A percentile compares a stretch with the other conserved stretches of the same genome.
Evolutionary conservation across 306 rosid species (phyloP).

Genomic region (Cucurbita maxima): DNA sequence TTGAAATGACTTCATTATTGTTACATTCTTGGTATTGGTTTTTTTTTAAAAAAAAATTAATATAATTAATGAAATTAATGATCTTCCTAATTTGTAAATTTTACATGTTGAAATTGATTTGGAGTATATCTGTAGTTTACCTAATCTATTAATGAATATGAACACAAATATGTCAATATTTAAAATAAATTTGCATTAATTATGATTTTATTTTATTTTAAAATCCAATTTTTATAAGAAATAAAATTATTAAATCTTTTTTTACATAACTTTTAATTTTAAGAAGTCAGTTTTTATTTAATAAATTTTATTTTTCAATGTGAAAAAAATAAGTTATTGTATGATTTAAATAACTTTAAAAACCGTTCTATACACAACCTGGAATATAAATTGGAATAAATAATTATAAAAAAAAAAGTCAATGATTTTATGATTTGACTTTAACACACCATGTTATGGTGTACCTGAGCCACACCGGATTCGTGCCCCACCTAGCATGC

Average conservation of each 20-base stretch:
- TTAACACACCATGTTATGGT: background rate
- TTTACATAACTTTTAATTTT: too few species aligned
- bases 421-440: background rate
- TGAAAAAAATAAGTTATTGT: too few species aligned
- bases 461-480: constrained; percentile 3
- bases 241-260: too few species aligned
- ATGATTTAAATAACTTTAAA: too few species aligned
- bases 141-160: background rate
- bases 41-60: background rate
- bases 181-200: background rate
- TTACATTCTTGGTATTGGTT: background rate
- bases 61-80: background rate
- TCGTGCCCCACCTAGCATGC: background rate
- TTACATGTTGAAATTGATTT: background rate
- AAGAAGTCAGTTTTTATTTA: too few species aligned
- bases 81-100: background rate
- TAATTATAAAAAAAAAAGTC: background rate
- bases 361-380: too few species aligned
- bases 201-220: too few species aligned
- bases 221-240: too few species aligned
- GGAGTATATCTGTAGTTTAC: background rate
- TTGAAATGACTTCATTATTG: background rate
- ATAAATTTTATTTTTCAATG: too few species aligned
- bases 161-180: background rate
- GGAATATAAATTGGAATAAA: too few species aligned